Evolutionary conservation across 805 yeast species (phyloP).

Genomic region (Wickerhamiella alocasiicola): DNA sequence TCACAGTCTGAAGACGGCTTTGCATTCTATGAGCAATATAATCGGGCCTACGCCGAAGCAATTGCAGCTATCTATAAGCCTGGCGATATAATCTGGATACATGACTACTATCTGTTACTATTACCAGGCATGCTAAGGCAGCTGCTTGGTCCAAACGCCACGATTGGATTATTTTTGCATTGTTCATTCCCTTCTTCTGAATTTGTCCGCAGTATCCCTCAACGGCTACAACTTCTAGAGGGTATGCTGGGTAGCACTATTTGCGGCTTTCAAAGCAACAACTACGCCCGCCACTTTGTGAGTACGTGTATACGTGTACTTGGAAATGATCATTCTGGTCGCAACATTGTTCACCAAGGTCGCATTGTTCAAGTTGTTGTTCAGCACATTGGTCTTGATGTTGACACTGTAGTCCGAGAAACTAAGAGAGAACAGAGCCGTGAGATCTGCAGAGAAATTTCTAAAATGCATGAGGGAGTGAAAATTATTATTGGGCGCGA

Average conservation of each 20-base stretch:
- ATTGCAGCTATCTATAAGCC: constrained; percentile 61
- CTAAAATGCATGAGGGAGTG: constrained; percentile 31
- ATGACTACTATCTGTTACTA: constrained; percentile 73
- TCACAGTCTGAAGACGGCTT: constrained; percentile 61
- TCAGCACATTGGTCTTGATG: constrained; percentile 84
- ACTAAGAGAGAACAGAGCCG: constrained; percentile 33
- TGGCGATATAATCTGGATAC: constrained; percentile 89
- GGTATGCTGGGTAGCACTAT: constrained; percentile 87
- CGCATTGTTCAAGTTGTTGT: constrained; percentile 60
- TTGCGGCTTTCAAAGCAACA: constrained; percentile 73
- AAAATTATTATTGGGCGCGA: constrained; percentile 90
- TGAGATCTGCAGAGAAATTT: constrained; percentile 51
- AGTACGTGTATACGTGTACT: constrained; percentile 79
- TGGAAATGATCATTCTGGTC: constrained; percentile 50
- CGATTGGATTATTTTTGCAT: constrained; percentile 70
- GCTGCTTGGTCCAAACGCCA: constrained; percentile 52
- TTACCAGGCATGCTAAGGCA: constrained; percentile 74
- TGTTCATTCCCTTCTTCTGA: constrained; percentile 94
- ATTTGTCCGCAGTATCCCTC: constrained; percentile 78
- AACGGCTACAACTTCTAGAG: constrained; percentile 67
- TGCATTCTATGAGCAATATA: constrained; percentile 78
- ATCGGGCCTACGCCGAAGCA: constrained; percentile 78
- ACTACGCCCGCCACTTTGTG: constrained; percentile 82
- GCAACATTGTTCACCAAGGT: constrained; percentile 58
- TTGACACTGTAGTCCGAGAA: constrained; percentile 51